A percentile compares a stretch with the other conserved stretches of the same genome.
phyloP scores from a whole-genome alignment of 495 filamentous ascomycete genomes.

The Tetracladium marchalianum region DNA sequence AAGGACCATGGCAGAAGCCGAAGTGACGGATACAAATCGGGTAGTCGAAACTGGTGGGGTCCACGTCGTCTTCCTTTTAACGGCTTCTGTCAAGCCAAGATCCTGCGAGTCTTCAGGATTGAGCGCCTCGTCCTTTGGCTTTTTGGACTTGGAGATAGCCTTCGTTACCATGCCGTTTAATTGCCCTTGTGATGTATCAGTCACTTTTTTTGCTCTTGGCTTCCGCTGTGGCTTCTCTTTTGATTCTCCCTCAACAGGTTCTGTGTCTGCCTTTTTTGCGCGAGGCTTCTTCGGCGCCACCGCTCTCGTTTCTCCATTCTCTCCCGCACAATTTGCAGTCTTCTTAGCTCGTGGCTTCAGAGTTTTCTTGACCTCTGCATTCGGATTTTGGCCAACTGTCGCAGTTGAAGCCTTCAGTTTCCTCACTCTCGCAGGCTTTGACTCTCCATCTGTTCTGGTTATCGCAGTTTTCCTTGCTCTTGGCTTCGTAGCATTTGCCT shows the following conservation, averaged over 20 bases:
- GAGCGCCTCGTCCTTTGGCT: slow-evolving; percentile 1
- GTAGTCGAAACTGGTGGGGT: slow-evolving; percentile 35
- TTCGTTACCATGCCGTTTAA: slow-evolving; percentile 27
- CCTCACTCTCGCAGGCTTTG: slow-evolving; percentile 2
- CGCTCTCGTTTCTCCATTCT: slow-evolving; percentile 5
- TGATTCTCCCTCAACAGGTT: slow-evolving; percentile 3
- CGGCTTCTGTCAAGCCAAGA: slow-evolving; percentile 33
- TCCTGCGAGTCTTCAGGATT: slow-evolving; percentile 15
- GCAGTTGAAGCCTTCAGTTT: slow-evolving; percentile 3
- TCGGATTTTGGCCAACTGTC: slow-evolving; percentile 3
- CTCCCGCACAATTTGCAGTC: neutral
- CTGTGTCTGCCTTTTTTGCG: slow-evolving; percentile 13
- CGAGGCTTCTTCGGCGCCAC: slow-evolving; percentile 15
- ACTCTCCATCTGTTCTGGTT: slow-evolving; percentile 5
- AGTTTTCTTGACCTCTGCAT: slow-evolving; percentile 23
- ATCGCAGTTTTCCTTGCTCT: slow-evolving; percentile 12
- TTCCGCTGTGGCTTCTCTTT: slow-evolving; percentile 27
- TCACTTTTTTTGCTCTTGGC: slow-evolving; percentile 18
- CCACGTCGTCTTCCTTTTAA: slow-evolving; percentile 44
- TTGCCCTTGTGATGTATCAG: slow-evolving; percentile 20
- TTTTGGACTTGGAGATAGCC: neutral
- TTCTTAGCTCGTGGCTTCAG: slow-evolving; percentile 23
- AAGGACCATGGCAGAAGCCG: neutral
- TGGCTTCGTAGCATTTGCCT: slow-evolving; percentile 12
- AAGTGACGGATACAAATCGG: neutral